These are phyloP conservation scores for Ceratocystis huliohia DNA, from an alignment of 2,329 filamentous ascomycete species.

Conservation along the genomic window DNA sequence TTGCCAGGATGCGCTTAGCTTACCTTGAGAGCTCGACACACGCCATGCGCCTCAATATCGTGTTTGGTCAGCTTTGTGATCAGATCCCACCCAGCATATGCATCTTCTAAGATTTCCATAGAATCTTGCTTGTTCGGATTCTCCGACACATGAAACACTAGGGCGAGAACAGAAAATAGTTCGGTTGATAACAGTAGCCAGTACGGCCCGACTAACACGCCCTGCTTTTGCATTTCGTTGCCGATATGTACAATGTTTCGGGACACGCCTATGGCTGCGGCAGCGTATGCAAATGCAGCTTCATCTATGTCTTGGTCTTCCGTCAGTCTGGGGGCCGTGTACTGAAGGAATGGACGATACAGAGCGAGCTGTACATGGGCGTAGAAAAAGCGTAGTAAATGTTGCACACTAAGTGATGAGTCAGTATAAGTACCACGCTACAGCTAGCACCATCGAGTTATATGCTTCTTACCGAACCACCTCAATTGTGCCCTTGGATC, in stretches of 20 bases:
- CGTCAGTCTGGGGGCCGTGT: slow-evolving; percentile 54
- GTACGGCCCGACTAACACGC: slow-evolving; percentile 65
- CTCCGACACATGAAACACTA: slow-evolving; percentile 69
- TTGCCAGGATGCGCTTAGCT: slow-evolving; percentile 26
- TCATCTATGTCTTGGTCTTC: slow-evolving; percentile 53
- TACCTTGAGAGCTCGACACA: slow-evolving; percentile 65
- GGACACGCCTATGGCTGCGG: slow-evolving; percentile 48
- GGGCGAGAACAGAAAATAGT: slow-evolving; percentile 66
- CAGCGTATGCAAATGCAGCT: slow-evolving; percentile 61
- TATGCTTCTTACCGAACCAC: slow-evolving; percentile 52
- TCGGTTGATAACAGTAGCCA: slow-evolving; percentile 81
- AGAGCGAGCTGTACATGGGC: slow-evolving; percentile 73
- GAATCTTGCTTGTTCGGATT: slow-evolving; percentile 64
- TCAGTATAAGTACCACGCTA: not conserved
- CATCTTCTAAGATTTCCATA: slow-evolving; percentile 73
- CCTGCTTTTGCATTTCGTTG: slow-evolving; percentile 61
- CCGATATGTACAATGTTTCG: slow-evolving; percentile 70
- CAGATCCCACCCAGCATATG: slow-evolving; percentile 70
- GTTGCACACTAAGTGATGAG: slow-evolving; percentile 43
- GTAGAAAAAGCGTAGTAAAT: slow-evolving; percentile 65
- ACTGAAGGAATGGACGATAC: slow-evolving; percentile 73
- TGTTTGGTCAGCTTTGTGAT: slow-evolving; percentile 66
- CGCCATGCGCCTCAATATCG: slow-evolving; percentile 80
- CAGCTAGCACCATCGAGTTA: not conserved
- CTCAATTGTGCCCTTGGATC: slow-evolving; percentile 60